Evolutionary conservation across 2,329 filamentous ascomycete species (phyloP).

Genomic region (Seiridium cupressi): DNA sequence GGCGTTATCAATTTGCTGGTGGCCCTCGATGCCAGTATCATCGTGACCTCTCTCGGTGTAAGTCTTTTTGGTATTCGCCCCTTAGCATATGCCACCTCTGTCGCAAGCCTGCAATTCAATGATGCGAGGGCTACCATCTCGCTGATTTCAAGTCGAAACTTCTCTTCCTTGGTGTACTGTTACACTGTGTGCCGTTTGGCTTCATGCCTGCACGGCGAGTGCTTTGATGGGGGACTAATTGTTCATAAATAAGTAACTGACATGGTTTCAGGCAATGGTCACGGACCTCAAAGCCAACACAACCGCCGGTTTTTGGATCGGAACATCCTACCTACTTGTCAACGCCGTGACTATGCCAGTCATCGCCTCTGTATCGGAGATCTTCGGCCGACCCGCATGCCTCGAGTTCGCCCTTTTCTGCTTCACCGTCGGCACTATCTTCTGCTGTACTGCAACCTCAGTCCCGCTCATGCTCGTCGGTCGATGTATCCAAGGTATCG

Average conservation of each 20-base stretch:
- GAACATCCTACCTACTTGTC: slow-evolving; percentile 24
- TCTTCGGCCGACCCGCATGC: slow-evolving; percentile 29
- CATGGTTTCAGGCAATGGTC: slow-evolving; percentile 18
- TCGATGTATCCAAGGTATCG: slow-evolving; percentile 33
- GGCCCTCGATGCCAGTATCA: slow-evolving; percentile 9
- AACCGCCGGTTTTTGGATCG: slow-evolving; percentile 26
- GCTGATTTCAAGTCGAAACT: too few species aligned
- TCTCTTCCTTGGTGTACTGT: too few species aligned
- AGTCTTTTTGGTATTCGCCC: background rate
- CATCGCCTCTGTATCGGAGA: slow-evolving; percentile 26
- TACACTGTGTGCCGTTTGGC: too few species aligned
- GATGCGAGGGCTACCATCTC: too few species aligned
- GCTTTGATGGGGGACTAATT: too few species aligned
- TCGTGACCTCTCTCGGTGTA: slow-evolving; percentile 9
- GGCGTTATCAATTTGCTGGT: slow-evolving; percentile 6
- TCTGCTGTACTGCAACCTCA: slow-evolving; percentile 29
- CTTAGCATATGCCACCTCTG: background rate
- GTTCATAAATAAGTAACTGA: background rate
- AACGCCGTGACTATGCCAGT: slow-evolving; percentile 26
- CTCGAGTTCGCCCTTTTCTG: slow-evolving; percentile 26
- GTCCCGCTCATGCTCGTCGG: slow-evolving; percentile 31
- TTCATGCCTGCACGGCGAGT: too few species aligned
- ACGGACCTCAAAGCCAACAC: slow-evolving; percentile 21
- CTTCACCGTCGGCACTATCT: slow-evolving; percentile 39
- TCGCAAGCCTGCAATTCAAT: background rate